phyloP scores from a whole-genome alignment of 352 stramenopile species.

The Thalassiosira exigua region DNA sequence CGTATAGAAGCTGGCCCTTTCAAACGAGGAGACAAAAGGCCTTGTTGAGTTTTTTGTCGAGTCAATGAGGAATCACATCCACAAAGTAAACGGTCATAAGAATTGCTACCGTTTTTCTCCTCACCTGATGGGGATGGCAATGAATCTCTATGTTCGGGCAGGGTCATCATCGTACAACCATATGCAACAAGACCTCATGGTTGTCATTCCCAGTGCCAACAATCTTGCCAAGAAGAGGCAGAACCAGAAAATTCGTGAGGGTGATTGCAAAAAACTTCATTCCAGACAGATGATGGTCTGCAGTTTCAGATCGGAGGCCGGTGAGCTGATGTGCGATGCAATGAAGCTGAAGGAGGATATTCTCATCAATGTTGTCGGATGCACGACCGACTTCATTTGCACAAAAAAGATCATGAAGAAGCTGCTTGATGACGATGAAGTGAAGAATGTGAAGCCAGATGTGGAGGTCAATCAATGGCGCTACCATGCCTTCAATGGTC shows the following conservation, averaged over 20 bases:
- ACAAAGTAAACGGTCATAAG: no score
- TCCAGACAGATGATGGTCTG: not conserved
- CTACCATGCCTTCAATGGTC: constrained; percentile 1
- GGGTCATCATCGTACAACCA: not conserved
- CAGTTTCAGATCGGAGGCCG: not conserved
- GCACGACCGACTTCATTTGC: constrained; percentile 8
- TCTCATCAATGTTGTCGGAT: constrained; percentile 2
- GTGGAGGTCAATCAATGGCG: constrained; percentile 16
- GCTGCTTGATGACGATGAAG: constrained; percentile 1
- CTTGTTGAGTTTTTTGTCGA: no score
- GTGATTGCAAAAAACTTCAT: not conserved
- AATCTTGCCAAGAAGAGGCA: not conserved
- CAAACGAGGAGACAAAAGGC: no score
- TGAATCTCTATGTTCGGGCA: not conserved
- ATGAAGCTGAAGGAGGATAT: constrained; percentile 19
- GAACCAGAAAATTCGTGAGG: not conserved
- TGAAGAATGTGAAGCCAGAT: not conserved
- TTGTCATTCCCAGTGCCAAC: not conserved
- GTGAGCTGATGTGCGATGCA: constrained; percentile 20
- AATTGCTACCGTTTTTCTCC: not conserved
- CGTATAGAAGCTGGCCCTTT: no score
- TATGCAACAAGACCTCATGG: not conserved
- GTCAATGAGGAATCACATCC: no score
- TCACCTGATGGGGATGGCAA: not conserved
- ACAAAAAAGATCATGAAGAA: constrained; percentile 17